phyloP scores from a whole-genome alignment of 495 filamentous ascomycete genomes.

The Daldinia concentrica region DNA sequence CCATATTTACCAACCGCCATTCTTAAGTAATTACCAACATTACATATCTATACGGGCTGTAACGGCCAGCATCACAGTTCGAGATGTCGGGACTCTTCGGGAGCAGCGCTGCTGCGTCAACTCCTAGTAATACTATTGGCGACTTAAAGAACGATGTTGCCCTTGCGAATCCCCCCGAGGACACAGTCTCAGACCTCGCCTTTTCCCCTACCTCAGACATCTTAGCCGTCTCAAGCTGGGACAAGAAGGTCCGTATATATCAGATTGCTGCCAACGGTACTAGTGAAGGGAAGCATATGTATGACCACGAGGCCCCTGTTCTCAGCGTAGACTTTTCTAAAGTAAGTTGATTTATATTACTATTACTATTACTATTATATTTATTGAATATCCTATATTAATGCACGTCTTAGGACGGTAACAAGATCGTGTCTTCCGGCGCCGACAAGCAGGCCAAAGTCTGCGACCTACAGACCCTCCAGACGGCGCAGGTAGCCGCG shows the following conservation, averaged over 20 bases:
- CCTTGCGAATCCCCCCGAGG: slow-evolving; percentile 77
- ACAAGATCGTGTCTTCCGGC: slow-evolving; percentile 75
- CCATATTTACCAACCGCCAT: neutral
- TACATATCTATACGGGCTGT: neutral
- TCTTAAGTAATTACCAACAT: neutral
- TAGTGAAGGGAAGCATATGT: slow-evolving; percentile 79
- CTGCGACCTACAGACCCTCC: slow-evolving; percentile 70
- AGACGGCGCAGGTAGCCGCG: slow-evolving; percentile 70
- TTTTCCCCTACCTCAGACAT: slow-evolving; percentile 83
- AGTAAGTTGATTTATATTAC: slow-evolving; percentile 58
- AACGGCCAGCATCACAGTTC: slow-evolving; percentile 5
- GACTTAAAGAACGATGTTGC: slow-evolving; percentile 90
- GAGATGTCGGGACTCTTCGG: slow-evolving; percentile 78
- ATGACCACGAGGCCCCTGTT: slow-evolving; percentile 80
- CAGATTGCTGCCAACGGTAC: slow-evolving; percentile 76
- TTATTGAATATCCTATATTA: neutral
- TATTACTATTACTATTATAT: neutral
- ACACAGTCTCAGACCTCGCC: slow-evolving; percentile 83
- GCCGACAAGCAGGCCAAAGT: slow-evolving; percentile 81
- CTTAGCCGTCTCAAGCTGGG: slow-evolving; percentile 89
- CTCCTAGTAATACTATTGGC: slow-evolving; percentile 76
- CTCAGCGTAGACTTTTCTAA: slow-evolving; percentile 84
- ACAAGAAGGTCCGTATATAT: slow-evolving; percentile 93
- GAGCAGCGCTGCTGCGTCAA: slow-evolving; percentile 46
- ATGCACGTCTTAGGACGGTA: slow-evolving; percentile 54